Conservation (phyloP, 148 eudicot species). For the Rhododendron simsii region DNA sequence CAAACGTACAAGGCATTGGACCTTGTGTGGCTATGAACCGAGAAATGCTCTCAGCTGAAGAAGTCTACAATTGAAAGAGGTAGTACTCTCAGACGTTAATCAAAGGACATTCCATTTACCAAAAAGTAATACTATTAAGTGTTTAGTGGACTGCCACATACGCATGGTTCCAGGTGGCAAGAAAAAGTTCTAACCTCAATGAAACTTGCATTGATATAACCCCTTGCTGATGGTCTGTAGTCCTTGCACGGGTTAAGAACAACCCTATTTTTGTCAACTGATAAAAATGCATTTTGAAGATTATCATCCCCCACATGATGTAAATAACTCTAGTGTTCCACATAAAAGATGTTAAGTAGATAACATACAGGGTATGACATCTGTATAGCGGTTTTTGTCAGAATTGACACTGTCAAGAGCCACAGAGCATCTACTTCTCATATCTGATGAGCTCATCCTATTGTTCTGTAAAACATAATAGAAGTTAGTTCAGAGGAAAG, state of each 20-base stretch:
- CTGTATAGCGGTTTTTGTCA: slow-evolving; percentile 80
- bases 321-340: background rate
- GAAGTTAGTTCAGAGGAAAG: background rate
- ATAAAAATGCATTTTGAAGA: slow-evolving; percentile 14
- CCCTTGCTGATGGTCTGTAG: slow-evolving; percentile 67
- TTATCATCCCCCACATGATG: background rate
- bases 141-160: background rate
- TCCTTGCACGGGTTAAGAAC: slow-evolving; percentile 71
- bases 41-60: slow-evolving; percentile 50
- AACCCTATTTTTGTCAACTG: slow-evolving; percentile 83
- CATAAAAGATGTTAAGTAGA: background rate
- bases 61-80: slow-evolving; percentile 44
- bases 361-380: slow-evolving; percentile 81
- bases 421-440: slow-evolving; percentile 53
- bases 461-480: slow-evolving; percentile 37
- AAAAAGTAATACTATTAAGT: background rate
- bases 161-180: background rate
- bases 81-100: slow-evolving; percentile 15
- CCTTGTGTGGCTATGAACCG: slow-evolving; percentile 98
- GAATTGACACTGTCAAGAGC: slow-evolving; percentile 58
- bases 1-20: slow-evolving; percentile 77
- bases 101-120: background rate
- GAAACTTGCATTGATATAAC: slow-evolving; percentile 90
- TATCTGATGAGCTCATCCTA: slow-evolving; percentile 53
- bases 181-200: slow-evolving; percentile 40